Percentiles rank a stretch among this genome's conserved stretches.
These are phyloP conservation scores for Exophiala oligosperma DNA, from an alignment of 2,329 filamentous ascomycete genomes.

Conservation along the genomic window DNA sequence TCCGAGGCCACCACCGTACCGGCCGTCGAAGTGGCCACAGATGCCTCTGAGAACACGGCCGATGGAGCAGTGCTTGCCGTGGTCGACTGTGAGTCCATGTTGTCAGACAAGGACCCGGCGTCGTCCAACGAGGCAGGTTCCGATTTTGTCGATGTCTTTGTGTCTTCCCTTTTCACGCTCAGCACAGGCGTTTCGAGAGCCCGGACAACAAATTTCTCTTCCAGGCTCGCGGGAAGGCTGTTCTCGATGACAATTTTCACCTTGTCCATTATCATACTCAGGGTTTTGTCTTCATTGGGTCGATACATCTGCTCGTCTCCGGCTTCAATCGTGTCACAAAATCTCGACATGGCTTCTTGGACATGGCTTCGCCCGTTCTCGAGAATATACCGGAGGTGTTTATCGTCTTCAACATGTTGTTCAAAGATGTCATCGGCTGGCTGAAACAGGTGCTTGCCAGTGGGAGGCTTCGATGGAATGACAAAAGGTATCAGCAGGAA, in stretches of 20 bases:
- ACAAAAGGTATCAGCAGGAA: slow-evolving; percentile 81
- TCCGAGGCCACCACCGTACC: slow-evolving; percentile 36
- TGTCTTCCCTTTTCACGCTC: slow-evolving; percentile 62
- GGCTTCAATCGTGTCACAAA: slow-evolving; percentile 81
- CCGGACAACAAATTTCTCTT: slow-evolving; percentile 78
- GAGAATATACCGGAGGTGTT: slow-evolving; percentile 42
- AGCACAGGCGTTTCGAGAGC: slow-evolving; percentile 75
- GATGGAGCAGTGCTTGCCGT: slow-evolving; percentile 34
- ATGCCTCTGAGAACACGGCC: slow-evolving; percentile 38
- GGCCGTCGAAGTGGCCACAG: slow-evolving; percentile 37
- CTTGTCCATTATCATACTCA: slow-evolving; percentile 66
- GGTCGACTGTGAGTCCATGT: slow-evolving; percentile 29
- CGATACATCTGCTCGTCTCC: slow-evolving; percentile 85
- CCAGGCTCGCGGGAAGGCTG: slow-evolving; percentile 75
- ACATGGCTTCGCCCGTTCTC: slow-evolving; percentile 48
- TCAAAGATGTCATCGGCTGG: slow-evolving; percentile 52
- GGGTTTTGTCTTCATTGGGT: slow-evolving; percentile 70
- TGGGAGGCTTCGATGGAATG: slow-evolving; percentile 45
- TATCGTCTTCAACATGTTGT: slow-evolving; percentile 42
- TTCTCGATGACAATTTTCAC: slow-evolving; percentile 65
- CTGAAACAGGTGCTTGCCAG: slow-evolving; percentile 47
- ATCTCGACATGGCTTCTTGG: slow-evolving; percentile 64
- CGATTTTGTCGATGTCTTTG: slow-evolving; percentile 30
- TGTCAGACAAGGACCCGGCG: slow-evolving; percentile 29
- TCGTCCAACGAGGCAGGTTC: slow-evolving; percentile 32